phyloP scores from a whole-genome alignment of 1,284 basidiomycete genomes.

The Singerocomus inundabilis region DNA sequence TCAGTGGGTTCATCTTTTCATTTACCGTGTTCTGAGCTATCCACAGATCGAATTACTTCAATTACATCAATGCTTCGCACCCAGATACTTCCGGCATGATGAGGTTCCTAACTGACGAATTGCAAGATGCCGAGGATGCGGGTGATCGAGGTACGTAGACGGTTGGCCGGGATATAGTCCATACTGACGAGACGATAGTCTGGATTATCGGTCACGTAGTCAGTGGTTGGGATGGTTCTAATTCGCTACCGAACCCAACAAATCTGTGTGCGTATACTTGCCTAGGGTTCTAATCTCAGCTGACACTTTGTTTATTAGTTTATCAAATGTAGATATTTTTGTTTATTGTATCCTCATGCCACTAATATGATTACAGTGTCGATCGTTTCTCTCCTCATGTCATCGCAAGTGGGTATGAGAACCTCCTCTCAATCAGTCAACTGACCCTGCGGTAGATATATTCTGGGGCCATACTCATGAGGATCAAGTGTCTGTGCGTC shows the following conservation, averaged over 20 bases:
- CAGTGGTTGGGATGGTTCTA: conserved; percentile 73
- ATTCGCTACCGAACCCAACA: conserved; percentile 60
- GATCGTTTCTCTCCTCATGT: conserved; percentile 79
- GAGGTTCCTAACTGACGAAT: conserved; percentile 75
- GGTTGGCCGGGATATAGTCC: not conserved
- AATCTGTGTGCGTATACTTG: conserved; percentile 55
- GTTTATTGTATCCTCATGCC: not conserved
- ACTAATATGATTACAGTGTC: conserved; percentile 47
- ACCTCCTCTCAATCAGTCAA: conserved; percentile 1
- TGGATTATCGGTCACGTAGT: conserved; percentile 83
- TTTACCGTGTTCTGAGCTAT: conserved; percentile 4
- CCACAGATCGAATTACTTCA: conserved; percentile 64
- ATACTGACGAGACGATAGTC: conserved; percentile 40
- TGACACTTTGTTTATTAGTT: conserved; percentile 39
- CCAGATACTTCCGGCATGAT: conserved; percentile 75
- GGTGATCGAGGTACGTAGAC: conserved; percentile 57
- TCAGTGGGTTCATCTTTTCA: conserved; percentile 5
- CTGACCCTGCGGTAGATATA: conserved; percentile 45
- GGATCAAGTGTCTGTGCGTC: conserved; percentile 67
- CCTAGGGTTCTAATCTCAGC: not conserved
- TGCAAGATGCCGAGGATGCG: conserved; percentile 74
- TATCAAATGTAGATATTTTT: conserved; percentile 61
- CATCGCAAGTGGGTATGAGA: conserved; percentile 60
- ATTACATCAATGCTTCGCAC: conserved; percentile 72
- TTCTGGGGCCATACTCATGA: conserved; percentile 85